phyloP scores from a whole-genome alignment of 768 basidiomycete genomes.

The Baorangia bicolor region DNA sequence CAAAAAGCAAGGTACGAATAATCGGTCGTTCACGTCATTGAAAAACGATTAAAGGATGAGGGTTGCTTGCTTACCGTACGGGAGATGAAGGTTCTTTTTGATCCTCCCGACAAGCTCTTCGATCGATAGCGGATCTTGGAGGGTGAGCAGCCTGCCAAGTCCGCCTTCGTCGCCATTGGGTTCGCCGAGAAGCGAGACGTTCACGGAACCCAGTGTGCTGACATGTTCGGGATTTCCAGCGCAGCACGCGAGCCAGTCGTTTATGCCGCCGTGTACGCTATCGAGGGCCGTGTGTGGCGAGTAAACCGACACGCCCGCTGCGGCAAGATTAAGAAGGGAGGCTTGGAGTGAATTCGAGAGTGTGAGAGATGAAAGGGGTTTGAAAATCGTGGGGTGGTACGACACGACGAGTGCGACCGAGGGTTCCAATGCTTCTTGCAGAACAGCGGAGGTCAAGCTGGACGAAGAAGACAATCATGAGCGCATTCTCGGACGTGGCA shows the following conservation, averaged over 20 bases:
- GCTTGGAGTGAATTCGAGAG: slow-evolving; percentile 76
- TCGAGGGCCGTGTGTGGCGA: slow-evolving; percentile 89
- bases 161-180: slow-evolving; percentile 53
- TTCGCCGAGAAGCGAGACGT: slow-evolving; percentile 37
- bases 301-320: slow-evolving; percentile 83
- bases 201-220: slow-evolving; percentile 27
- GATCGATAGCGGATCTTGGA: slow-evolving; percentile 57
- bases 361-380: slow-evolving; percentile 70
- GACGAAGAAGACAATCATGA: slow-evolving; percentile 22
- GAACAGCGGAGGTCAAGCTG: slow-evolving; percentile 73
- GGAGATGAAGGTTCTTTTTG: slow-evolving; percentile 62
- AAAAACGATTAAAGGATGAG: slow-evolving; percentile 6
- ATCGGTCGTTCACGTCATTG: slow-evolving; percentile 10
- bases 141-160: slow-evolving; percentile 65
- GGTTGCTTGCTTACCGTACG: slow-evolving; percentile 47
- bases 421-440: slow-evolving; percentile 61
- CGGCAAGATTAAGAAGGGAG: slow-evolving; percentile 76
- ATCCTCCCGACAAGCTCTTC: slow-evolving; percentile 62
- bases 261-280: slow-evolving; percentile 79
- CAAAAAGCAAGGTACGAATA: neutral
- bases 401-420: slow-evolving; percentile 68
- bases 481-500: slow-evolving; percentile 1
- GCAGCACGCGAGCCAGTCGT: slow-evolving; percentile 81
- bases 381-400: slow-evolving; percentile 88
- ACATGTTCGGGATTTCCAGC: slow-evolving; percentile 37